A percentile compares a stretch with the other conserved stretches of the same genome.
phyloP scores from a whole-genome alignment of 441 rosid species.

The Euphorbia celastroides region DNA sequence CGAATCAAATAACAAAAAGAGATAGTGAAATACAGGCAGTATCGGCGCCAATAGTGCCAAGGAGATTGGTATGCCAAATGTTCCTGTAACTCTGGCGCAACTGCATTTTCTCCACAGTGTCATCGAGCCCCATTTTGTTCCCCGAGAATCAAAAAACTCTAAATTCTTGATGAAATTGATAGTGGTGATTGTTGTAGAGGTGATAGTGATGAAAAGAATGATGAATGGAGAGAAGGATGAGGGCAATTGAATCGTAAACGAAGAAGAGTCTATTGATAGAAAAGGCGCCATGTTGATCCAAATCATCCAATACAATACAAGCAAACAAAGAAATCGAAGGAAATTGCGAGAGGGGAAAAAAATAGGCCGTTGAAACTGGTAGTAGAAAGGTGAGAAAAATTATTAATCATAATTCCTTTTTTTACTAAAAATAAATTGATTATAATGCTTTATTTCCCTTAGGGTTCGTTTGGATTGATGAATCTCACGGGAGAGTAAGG shows the following conservation, averaged over 20 bases:
- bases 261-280: not conserved
- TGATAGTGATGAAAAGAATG: not conserved
- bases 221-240: not conserved
- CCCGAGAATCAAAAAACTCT: not conserved
- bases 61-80: constrained; percentile 46
- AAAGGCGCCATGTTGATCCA: not conserved
- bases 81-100: constrained; percentile 35
- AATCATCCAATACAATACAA: no score
- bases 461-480: no score
- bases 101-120: constrained; percentile 27
- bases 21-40: constrained; percentile 26
- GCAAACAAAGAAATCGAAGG: not conserved
- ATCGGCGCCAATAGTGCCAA: constrained; percentile 27
- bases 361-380: constrained; percentile 6
- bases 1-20: not conserved
- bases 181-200: not conserved
- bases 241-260: not conserved
- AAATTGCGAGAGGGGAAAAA: not conserved
- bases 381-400: no score
- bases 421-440: no score
- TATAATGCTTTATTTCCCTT: no score
- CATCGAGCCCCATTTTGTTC: constrained; percentile 19
- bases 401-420: no score
- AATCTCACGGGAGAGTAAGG: no score
- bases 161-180: not conserved